phyloP scores from a whole-genome alignment of 106 monocot genomes.

The Agapanthus africanus region DNA sequence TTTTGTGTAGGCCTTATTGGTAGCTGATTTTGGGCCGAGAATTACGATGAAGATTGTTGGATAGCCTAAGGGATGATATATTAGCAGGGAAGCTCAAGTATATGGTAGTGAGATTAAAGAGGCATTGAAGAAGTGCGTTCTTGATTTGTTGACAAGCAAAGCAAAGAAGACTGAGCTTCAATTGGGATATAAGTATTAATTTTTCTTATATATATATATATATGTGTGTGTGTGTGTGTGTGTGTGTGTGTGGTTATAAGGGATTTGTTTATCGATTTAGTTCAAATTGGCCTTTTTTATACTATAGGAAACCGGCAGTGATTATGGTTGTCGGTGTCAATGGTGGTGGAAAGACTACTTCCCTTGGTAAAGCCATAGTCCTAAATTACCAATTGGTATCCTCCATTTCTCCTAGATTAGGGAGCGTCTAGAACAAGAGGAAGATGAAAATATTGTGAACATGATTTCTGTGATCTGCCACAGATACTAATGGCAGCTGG shows the following conservation, averaged over 20 bases:
- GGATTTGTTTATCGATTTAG: background rate
- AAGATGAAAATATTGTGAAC: background rate
- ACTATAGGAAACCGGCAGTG: conserved; percentile 80
- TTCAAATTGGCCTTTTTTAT: conserved; percentile 6
- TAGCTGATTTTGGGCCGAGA: conserved; percentile 84
- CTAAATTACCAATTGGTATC: too few species aligned
- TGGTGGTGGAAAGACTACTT: conserved; percentile 96
- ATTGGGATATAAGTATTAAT: conserved; percentile 61
- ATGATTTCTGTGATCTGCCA: background rate
- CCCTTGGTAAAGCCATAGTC: too few species aligned
- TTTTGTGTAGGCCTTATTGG: conserved; percentile 53
- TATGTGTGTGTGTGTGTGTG: background rate
- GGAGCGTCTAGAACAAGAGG: too few species aligned
- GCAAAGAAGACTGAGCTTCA: conserved; percentile 72
- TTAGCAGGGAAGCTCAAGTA: conserved; percentile 73
- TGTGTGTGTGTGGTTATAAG: too few species aligned
- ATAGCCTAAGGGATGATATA: conserved; percentile 61
- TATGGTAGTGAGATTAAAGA: conserved; percentile 84
- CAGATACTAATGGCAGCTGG: conserved; percentile 92
- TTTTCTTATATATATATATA: too few species aligned
- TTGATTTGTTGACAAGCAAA: conserved; percentile 62
- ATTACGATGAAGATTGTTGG: conserved; percentile 87
- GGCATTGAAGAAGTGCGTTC: conserved; percentile 67
- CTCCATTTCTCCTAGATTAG: too few species aligned
- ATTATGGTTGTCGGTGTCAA: conserved; percentile 95